Evolutionary conservation across 1,284 basidiomycete genomes (phyloP), one percentile per base, ranked within the genome.

Genomic region (Trichosporon inkin): DNA sequence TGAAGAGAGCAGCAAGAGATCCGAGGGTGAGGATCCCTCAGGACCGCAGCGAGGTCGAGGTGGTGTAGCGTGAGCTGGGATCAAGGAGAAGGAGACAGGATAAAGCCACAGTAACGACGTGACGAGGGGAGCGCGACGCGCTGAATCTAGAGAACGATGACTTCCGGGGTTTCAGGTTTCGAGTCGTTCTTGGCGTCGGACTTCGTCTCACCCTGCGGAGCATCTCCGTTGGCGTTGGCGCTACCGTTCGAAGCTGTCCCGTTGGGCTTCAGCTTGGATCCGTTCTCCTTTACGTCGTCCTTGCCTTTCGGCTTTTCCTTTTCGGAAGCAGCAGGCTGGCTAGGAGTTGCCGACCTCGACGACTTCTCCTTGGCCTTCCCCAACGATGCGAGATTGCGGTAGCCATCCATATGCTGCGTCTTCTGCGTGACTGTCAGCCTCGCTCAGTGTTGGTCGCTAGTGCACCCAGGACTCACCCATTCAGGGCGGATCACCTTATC

Each of bases 401-500:
- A 52, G 17, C 47, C 44, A 5, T 39, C 19, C 8, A n/a, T 19
- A 10, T 54, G n/a, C 10, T 38, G 36, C 6, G 22, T 39, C 22
- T 56, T 56, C 54, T 41, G 34, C 2, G 13, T n/a, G n/a, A n/a
- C n/a, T n/a, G n/a, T n/a, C n/a, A n/a, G n/a, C n/a, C n/a, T 6
- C 28, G 7, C 16, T 49, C 10, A 49, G 44, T 1, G 4, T 13
- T 32, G 8, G 13, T 20, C 10, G 22, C 11, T 13, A 14, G 22
- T 3, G 41, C 13, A 17, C 10, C 5, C 7, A 17, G 1, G 16
- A 70, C 75, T 67, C 59, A 75, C 75, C 75, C 74, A 75, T 67
- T 77, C 74, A n/a, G 74, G 70, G 13, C 63, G 61, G 57, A 75
- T 74, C 14, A 77, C 73, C 1, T 64, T 60, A 56, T 74, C 72